Conservation (phyloP, 2,329 filamentous ascomycete genomes). For the Diaporthe sp. region DNA sequence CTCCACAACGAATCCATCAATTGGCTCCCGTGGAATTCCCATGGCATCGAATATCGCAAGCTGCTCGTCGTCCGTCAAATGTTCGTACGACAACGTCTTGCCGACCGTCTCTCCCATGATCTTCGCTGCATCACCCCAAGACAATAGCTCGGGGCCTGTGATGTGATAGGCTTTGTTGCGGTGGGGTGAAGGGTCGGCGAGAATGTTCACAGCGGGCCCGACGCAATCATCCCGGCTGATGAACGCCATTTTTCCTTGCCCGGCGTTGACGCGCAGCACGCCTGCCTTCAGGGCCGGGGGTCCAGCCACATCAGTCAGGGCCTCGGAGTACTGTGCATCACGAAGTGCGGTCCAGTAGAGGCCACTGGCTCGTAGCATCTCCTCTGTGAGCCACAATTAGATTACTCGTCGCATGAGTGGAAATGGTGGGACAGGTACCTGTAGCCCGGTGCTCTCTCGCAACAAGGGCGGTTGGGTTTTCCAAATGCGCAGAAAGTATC, state of each 20-base stretch:
- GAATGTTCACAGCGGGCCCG: neutral
- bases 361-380: neutral
- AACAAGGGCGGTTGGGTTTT: constrained; percentile 5
- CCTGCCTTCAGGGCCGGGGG: constrained; percentile 13
- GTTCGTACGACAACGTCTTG: neutral
- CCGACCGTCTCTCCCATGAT: constrained; percentile 15
- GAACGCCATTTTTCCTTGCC: constrained; percentile 12
- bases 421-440: neutral
- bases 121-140: constrained; percentile 7
- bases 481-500: constrained; percentile 13
- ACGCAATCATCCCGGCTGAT: constrained; percentile 14
- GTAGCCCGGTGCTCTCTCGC: constrained; percentile 16
- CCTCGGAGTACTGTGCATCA: constrained; percentile 18
- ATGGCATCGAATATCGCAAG: constrained; percentile 15
- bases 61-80: constrained; percentile 17
- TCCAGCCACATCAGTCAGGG: neutral
- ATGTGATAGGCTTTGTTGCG: constrained; percentile 21
- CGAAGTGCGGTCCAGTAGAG: constrained; percentile 21
- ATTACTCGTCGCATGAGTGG: neutral
- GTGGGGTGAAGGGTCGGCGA: neutral
- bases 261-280: neutral
- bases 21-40: neutral
- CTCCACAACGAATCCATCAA: constrained; percentile 12
- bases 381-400: neutral
- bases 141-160: constrained; percentile 18